A percentile compares a stretch with the other conserved stretches of the same genome.
phyloP scores from a whole-genome alignment of 2,329 filamentous ascomycete genomes.

The Neopestalotiopsis rosae region DNA sequence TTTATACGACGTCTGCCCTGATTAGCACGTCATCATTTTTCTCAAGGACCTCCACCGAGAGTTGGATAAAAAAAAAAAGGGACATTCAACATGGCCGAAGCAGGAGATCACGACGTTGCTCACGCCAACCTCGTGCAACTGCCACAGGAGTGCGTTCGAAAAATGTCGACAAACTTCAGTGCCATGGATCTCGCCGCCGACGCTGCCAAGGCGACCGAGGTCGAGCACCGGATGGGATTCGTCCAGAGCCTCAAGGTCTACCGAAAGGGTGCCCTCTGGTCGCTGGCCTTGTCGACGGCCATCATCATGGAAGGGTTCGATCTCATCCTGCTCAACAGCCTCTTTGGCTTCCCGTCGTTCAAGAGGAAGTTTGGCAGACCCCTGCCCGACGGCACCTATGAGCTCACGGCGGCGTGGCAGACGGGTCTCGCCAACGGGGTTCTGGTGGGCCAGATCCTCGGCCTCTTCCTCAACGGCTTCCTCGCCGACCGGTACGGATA shows the following conservation, averaged over 20 bases:
- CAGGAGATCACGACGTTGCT: neutral
- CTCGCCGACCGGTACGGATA: constrained; percentile 35
- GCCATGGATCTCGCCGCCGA: neutral
- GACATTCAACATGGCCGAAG: neutral
- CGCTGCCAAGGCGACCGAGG: constrained; percentile 31
- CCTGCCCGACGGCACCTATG: constrained; percentile 27
- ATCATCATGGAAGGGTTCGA: constrained; percentile 41
- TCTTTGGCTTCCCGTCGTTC: constrained; percentile 38
- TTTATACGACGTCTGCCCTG: neutral
- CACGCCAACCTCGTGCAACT: neutral
- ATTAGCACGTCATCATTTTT: neutral
- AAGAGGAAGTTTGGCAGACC: constrained; percentile 35
- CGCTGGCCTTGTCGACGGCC: constrained; percentile 35
- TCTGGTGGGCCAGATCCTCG: constrained; percentile 6
- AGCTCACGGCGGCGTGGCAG: constrained; percentile 37
- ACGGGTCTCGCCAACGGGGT: constrained; percentile 31
- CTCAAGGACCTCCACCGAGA: neutral
- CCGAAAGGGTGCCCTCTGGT: constrained; percentile 37
- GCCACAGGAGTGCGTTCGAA: neutral
- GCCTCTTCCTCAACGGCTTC: constrained; percentile 17
- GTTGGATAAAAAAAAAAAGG: no score
- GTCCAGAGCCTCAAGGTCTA: constrained; percentile 34
- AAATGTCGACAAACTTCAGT: neutral
- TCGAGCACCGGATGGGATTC: constrained; percentile 36
- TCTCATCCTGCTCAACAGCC: constrained; percentile 36